Conservation (phyloP, 257 asterid species). For the Voacanga thouarsii region DNA sequence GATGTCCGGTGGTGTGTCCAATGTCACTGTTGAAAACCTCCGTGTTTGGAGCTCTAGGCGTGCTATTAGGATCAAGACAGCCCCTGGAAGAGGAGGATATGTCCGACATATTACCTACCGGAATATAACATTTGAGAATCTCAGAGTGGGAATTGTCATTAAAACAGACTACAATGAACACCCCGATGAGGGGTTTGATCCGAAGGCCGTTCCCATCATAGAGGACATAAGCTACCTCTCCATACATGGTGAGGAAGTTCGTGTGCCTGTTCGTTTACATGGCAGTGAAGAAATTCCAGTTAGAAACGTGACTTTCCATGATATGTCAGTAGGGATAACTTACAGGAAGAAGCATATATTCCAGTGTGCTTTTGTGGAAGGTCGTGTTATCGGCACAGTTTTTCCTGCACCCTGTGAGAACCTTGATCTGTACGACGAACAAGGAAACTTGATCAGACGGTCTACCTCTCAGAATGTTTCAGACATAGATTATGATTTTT, state of each 20-base stretch:
- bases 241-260: slow-evolving; percentile 79
- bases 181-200: slow-evolving; percentile 70
- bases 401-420: slow-evolving; percentile 88
- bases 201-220: slow-evolving; percentile 66
- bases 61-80: slow-evolving; percentile 92
- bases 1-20: slow-evolving; percentile 97
- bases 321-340: slow-evolving; percentile 72
- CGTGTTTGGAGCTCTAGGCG: slow-evolving; percentile 84
- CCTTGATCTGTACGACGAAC: slow-evolving; percentile 76
- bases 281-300: slow-evolving; percentile 76
- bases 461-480: slow-evolving; percentile 59
- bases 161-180: slow-evolving; percentile 97
- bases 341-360: slow-evolving; percentile 77
- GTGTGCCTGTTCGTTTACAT: slow-evolving; percentile 87
- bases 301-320: slow-evolving; percentile 56
- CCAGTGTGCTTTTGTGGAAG: slow-evolving; percentile 80
- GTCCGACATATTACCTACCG: slow-evolving; percentile 61
- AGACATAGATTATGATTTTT: slow-evolving; percentile 84
- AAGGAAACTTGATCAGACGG: slow-evolving; percentile 49
- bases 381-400: slow-evolving; percentile 70
- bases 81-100: slow-evolving; percentile 89
- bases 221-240: slow-evolving; percentile 70
- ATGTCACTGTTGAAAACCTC: slow-evolving; percentile 71
- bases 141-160: slow-evolving; percentile 84
- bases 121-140: slow-evolving; percentile 69